Conservation (phyloP, 768 basidiomycete genomes). For the Artomyces pyxidatus region DNA sequence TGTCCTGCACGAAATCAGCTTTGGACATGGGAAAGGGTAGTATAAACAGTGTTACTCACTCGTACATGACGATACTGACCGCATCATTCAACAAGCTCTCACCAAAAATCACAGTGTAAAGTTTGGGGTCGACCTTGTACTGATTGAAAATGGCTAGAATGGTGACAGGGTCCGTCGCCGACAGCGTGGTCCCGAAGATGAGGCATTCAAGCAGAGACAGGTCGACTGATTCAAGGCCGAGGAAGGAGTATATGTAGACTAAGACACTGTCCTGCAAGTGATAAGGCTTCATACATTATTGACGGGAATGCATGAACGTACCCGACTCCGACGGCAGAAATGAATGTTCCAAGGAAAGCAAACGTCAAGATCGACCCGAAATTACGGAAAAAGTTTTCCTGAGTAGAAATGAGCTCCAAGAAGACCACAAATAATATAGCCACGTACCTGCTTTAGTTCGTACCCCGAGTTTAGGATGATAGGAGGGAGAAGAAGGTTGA, state of each 20-base stretch:
- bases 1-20: conserved; percentile 45
- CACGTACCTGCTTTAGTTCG: conserved; percentile 84
- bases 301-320: conserved; percentile 32
- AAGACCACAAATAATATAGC: neutral
- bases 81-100: conserved; percentile 97
- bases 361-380: conserved; percentile 94
- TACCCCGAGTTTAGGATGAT: conserved; percentile 98
- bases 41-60: conserved; percentile 51
- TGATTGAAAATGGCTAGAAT: conserved; percentile 98
- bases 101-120: conserved; percentile 96
- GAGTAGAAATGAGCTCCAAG: conserved; percentile 3
- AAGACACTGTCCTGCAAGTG: conserved; percentile 64
- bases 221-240: conserved; percentile 85
- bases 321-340: conserved; percentile 95
- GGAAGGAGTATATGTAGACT: conserved; percentile 89
- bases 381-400: conserved; percentile 99
- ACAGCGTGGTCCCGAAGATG: conserved; percentile 92
- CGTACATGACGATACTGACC: conserved; percentile 99
- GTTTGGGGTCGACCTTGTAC: conserved; percentile 96
- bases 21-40: too few relatives aligned
- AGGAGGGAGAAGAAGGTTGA: conserved; percentile 95
- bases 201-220: conserved; percentile 88
- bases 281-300: conserved; percentile 26
- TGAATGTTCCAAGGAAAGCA: conserved; percentile 92
- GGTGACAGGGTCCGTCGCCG: conserved; percentile 96